Evolutionary conservation across 495 filamentous ascomycete genomes (phyloP), one percentile per base, ranked within the genome.

Genomic region (Arthonia radiata): DNA sequence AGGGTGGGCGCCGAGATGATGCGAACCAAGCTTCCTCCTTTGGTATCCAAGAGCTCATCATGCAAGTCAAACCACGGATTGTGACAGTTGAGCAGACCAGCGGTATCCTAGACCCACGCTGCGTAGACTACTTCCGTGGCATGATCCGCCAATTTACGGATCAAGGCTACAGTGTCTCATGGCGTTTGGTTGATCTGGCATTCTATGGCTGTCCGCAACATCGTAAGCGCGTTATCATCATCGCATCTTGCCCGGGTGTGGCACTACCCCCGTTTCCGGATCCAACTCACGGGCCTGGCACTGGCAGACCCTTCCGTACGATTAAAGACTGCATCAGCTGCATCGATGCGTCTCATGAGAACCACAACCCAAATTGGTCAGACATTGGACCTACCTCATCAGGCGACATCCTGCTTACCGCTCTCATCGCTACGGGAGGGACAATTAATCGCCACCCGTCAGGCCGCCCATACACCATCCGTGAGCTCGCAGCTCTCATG

Each of bases 31-130:
- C 71, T 0, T 62, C 69, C 1, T 47, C 83, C 0, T 81, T 72
- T 36, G 64, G 65, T 0, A 62, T 72, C 4, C 42, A 42, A 0
- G 41, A 61, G 6, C 43, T 86, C 0, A 43, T 92, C 1, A 38
- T 54, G 11, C 61, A 57, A 13, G 38, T 55, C 0, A 66, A 55
- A 3, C 79, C 83, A 0, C 56, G 80, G 0, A 32, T 90, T 0
- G 63, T 76, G 2, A 97, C 80, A 0, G 48, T 93, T 7, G 86
- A 97, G 35, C 75, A 93, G 33, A 90, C 83, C 0, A 66, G 60
- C 24, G 81, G 79, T 0, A 37, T 70, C 5, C 33, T 57, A 2
- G 47, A 64, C 16, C 37, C 54, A 2, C 43, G 7, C 13, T 4
- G 11, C 34, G n/a, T n/a, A n/a, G 35, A 61, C 2, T 60, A 54